Evolutionary conservation across 495 filamentous ascomycete genomes (phyloP), one percentile per base, ranked within the genome.

Genomic region (Annulohypoxylon stygium): DNA sequence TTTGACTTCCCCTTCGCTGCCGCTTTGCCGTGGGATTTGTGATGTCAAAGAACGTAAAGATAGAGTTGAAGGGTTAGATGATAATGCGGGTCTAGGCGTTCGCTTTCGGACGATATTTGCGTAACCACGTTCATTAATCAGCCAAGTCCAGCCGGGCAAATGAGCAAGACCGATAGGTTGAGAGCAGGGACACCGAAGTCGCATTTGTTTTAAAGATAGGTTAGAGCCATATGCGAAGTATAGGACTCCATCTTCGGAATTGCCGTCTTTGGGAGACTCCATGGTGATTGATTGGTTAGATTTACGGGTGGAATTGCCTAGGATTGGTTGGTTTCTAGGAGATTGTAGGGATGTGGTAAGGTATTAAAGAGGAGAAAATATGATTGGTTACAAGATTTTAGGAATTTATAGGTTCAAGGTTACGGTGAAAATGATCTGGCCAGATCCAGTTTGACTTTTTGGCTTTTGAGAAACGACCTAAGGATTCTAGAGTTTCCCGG

Each of bases 221-320:
- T 84, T 84, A 66, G 77, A 79, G 59, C 83, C 83, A 67, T 81
- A 85, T 36, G 78, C 82, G 53, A 84, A 83, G 64, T 83, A 84
- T 5, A 77, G 53, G 1, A 60, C 39, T 36, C 10, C 51, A 20
- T 41, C 23, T 6, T 12, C 18, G 11, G 16, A 36, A 20, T 34
- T 53, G 18, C 26, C 25, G 14, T 23, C 25, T 18, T 25, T 14
- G 33, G 26, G 25, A 11, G 71, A 37, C 18, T 4, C 54, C 61
- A 71, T 68, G 34, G 9, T 12, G 33, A 25, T 39, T 67, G 14
- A 57, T 57, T 57, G 53, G 53, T 20, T n/a, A 14, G 50, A 33
- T 11, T 54, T 26, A 4, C 12, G 14, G 50, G 30, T 6, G n/a
- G 30, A 54, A 33, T 33, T 30, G 7, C 11, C n/a, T 12, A 33